Evolutionary conservation across 768 basidiomycete species (phyloP).

Genomic region (Psilocybe cyanescens): DNA sequence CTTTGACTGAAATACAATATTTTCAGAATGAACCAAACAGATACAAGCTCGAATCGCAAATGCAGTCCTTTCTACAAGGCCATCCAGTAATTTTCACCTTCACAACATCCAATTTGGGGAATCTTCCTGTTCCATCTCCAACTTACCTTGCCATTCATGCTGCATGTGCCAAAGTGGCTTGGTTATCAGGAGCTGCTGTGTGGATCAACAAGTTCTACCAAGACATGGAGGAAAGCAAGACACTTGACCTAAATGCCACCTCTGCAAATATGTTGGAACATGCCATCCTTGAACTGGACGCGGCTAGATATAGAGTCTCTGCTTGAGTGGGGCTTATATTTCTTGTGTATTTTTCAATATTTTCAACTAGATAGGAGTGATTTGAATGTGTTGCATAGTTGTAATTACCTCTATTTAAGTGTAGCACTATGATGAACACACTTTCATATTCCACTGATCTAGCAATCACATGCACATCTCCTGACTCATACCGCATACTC

Average conservation of each 20-base stretch:
- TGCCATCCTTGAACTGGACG: slow-evolving; percentile 16
- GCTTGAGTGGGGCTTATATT: too few species aligned
- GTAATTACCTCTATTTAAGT: too few species aligned
- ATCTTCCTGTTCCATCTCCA: too few species aligned
- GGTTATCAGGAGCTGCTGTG: slow-evolving; percentile 40
- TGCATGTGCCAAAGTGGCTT: slow-evolving; percentile 28
- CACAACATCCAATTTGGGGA: too few species aligned
- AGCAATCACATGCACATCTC: too few species aligned
- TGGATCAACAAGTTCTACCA: slow-evolving; percentile 26
- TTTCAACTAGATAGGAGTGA: too few species aligned
- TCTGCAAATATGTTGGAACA: slow-evolving; percentile 21
- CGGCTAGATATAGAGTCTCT: background rate
- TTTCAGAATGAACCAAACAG: slow-evolving; percentile 19
- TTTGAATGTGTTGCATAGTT: too few species aligned
- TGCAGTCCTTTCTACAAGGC: background rate
- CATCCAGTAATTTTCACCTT: slow-evolving; percentile 23
- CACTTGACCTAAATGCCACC: slow-evolving; percentile 16
- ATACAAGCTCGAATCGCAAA: slow-evolving; percentile 22
- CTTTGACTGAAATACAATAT: background rate
- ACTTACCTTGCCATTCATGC: too few species aligned
- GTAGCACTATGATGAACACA: too few species aligned
- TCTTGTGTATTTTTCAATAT: too few species aligned
- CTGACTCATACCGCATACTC: too few species aligned
- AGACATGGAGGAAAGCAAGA: slow-evolving; percentile 1
- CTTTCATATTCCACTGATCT: too few species aligned